Base-by-base conservation (phyloP, 1,139 yeast species). In the Hyphopichia buzzinii region DNA sequence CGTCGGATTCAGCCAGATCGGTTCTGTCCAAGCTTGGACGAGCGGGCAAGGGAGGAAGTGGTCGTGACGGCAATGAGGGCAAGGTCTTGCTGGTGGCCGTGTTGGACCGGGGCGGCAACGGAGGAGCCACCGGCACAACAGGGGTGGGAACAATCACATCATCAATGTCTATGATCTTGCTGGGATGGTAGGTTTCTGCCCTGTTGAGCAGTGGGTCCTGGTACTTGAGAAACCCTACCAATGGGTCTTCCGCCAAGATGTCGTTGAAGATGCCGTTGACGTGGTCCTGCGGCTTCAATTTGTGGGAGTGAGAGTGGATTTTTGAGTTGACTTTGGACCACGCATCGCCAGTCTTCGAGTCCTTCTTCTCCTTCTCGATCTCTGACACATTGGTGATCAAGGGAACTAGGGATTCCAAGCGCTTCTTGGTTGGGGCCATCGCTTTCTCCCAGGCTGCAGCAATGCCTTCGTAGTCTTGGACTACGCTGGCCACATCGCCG, bases 391-490 rank as follows among this genome's bases (percentile, higher is more conserved):
- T 19, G 23, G 23, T 19, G 23, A 19, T 19, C 8, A 19, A 10
- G 8, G 23, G 23, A 6, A 19, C 23, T 10, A 19, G 10, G 23
- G 8, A 7, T 37, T 70, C 75, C 12, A 74, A 50, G 35, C 65
- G 69, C 31, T 50, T 47, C 47, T 62, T 56, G 19, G 55, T 57
- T 2, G 63, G 61, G 13, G 62, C 64, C 36, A 50, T 48, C 10
- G 54, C 42, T 6, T 46, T 35, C 35, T 69, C 73, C 76, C 76
- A 72, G 19, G 52, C 42, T 11, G 53, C 56, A 1, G 52, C 41
- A 11, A 71, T 62, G 0, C 43, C 35, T 11, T 57, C 57, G 37
- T 57, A 61, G 25, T 11, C 21, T 23, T n/a, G 17, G 23, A 19
- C 23, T 6, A 19, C 23, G 11, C 13, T 39, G 39, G 7, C 22